A percentile compares a stretch with the other conserved stretches of the same genome.
phyloP scores from a whole-genome alignment of 192 early-diverging fungal species.

The Gorgonomyces haynaldii region DNA sequence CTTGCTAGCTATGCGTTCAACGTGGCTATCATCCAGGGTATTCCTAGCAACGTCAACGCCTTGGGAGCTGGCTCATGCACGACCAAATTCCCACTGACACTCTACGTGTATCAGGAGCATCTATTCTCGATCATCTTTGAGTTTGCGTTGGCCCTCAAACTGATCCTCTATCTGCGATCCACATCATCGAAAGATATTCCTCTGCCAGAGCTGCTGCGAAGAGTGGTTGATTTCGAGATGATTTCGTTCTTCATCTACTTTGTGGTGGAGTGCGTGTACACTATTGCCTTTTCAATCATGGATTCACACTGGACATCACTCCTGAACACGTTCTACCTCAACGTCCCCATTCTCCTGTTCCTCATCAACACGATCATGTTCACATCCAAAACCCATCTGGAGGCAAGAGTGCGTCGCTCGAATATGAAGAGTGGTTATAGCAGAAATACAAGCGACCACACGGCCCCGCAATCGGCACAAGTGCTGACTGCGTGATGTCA shows the following conservation, averaged over 20 bases:
- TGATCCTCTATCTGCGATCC: not conserved
- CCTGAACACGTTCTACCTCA: conserved; percentile 2
- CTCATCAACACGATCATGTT: not conserved
- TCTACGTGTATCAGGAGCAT: conserved; percentile 4
- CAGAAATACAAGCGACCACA: too few species aligned
- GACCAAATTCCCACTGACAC: not conserved
- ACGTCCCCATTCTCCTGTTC: not conserved
- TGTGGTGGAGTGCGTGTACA: not conserved
- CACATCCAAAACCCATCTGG: not conserved
- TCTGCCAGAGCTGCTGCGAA: not conserved
- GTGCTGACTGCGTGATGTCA: too few species aligned
- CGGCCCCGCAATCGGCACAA: too few species aligned
- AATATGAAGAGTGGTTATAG: too few species aligned
- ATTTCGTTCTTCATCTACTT: not conserved
- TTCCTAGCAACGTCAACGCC: not conserved
- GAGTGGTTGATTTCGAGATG: not conserved
- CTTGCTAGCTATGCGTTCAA: not conserved
- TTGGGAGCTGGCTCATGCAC: conserved; percentile 1
- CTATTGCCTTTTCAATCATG: not conserved
- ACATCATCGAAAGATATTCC: not conserved
- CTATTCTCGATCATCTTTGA: conserved; percentile 1
- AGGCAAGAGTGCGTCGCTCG: too few species aligned
- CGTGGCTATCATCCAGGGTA: not conserved
- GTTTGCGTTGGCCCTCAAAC: not conserved
- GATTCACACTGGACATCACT: not conserved